Conservation (phyloP, 768 basidiomycete genomes). For the Strobilomyces dryophilus region DNA sequence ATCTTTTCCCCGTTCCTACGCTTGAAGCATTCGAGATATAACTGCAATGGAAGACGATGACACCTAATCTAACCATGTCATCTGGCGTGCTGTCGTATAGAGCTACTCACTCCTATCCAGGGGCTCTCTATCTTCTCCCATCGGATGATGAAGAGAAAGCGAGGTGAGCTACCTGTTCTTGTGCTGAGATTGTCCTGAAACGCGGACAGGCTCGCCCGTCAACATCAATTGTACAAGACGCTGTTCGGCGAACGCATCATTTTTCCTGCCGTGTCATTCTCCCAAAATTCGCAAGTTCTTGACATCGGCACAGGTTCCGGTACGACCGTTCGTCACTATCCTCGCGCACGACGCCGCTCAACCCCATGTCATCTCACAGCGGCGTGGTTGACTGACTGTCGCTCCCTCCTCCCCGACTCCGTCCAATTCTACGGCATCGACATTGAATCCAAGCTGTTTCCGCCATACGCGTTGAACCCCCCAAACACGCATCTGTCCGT, state of each 20-base stretch:
- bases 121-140: slow-evolving; percentile 21
- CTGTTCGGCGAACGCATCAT: slow-evolving; percentile 15
- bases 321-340: slow-evolving; percentile 1
- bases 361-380: background rate
- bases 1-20: too few relatives aligned
- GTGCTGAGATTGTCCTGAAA: background rate
- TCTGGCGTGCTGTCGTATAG: background rate
- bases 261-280: slow-evolving; percentile 7
- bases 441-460: background rate
- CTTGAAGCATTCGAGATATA: too few relatives aligned
- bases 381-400: slow-evolving; percentile 16
- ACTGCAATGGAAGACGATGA: background rate
- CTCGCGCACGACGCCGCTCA: background rate
- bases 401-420: slow-evolving; percentile 6
- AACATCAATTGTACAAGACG: slow-evolving; percentile 18
- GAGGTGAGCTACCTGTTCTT: slow-evolving; percentile 2
- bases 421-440: slow-evolving; percentile 10
- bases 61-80: background rate
- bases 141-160: slow-evolving; percentile 16
- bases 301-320: slow-evolving; percentile 24
- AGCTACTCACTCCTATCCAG: slow-evolving; percentile 5
- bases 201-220: slow-evolving; percentile 9
- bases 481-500: background rate
- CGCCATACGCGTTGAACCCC: background rate
- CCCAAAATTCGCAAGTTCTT: slow-evolving; percentile 11